These are phyloP conservation scores for Wickerhamiella lipophila DNA, from an alignment of 805 yeast genomes.

Conservation along the genomic window DNA sequence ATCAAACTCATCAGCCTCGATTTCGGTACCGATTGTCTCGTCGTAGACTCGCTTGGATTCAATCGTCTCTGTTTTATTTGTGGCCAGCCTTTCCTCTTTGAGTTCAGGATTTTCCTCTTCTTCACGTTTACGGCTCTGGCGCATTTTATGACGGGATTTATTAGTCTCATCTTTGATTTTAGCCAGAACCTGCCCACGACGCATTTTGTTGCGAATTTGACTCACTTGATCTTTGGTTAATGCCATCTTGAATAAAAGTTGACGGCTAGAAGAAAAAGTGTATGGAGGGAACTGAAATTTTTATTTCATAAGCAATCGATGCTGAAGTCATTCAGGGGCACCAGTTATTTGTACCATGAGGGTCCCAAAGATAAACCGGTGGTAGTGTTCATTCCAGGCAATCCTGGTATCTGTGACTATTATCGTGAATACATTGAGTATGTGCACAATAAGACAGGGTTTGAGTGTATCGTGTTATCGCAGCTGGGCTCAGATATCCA, in stretches of 20 bases:
- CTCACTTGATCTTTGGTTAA: conserved; percentile 22
- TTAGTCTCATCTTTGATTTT: conserved; percentile 61
- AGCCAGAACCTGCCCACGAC: conserved; percentile 66
- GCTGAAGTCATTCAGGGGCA: not conserved
- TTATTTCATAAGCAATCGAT: not conserved
- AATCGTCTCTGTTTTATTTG: conserved; percentile 68
- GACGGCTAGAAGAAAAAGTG: not conserved
- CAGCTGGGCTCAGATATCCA: conserved; percentile 44
- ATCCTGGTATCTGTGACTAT: conserved; percentile 60
- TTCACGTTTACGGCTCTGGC: conserved; percentile 76
- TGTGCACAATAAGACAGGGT: conserved; percentile 34
- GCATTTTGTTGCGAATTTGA: conserved; percentile 60
- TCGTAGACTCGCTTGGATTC: conserved; percentile 77
- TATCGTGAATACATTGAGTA: conserved; percentile 42
- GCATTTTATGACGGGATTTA: conserved; percentile 60
- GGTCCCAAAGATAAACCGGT: conserved; percentile 26
- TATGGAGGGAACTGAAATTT: not conserved
- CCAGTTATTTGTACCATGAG: conserved; percentile 4
- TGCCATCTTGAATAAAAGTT: conserved; percentile 15
- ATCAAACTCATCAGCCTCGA: conserved; percentile 43
- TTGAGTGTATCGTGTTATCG: conserved; percentile 48
- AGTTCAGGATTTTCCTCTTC: conserved; percentile 75
- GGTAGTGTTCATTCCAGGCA: conserved; percentile 57
- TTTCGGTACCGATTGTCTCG: conserved; percentile 50
- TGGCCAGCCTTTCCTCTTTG: conserved; percentile 63